phyloP scores from a whole-genome alignment of 345 rosid genomes.

The Diplotaxis tenuifolia region DNA sequence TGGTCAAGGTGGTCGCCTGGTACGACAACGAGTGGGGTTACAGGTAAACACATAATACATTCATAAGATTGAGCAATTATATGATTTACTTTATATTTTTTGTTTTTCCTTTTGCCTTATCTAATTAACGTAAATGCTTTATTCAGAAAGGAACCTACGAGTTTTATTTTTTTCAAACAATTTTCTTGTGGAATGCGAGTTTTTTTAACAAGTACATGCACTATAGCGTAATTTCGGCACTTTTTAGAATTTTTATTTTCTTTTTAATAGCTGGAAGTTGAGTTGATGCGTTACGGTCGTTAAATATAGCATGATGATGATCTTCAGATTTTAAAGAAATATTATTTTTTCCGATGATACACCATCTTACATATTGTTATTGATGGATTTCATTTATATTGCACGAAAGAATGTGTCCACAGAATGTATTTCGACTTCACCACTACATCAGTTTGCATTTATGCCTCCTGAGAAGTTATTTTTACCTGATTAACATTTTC shows the following conservation, averaged over 20 bases:
- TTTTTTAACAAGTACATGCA: neutral
- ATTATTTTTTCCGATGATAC: neutral
- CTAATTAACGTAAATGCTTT: neutral
- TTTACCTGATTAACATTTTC: neutral
- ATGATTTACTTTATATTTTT: neutral
- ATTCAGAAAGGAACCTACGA: neutral
- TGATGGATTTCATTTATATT: neutral
- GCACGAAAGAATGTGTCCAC: neutral
- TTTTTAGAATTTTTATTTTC: neutral
- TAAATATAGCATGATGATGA: neutral
- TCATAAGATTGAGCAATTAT: neutral
- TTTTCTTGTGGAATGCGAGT: neutral
- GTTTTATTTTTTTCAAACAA: neutral
- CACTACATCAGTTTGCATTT: neutral
- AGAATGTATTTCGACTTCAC: neutral
- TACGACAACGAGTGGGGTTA: conserved; percentile 99
- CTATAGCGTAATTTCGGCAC: neutral
- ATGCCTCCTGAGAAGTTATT: neutral
- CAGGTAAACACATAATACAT: conserved; percentile 47
- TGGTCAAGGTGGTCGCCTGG: conserved; percentile 99
- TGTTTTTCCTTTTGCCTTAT: neutral
- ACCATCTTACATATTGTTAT: neutral
- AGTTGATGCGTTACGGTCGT: neutral
- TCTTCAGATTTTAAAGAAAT: neutral
- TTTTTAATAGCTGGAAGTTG: neutral